Conservation (phyloP, 2,329 filamentous ascomycete species). For the Trichoderma atroviride region DNA sequence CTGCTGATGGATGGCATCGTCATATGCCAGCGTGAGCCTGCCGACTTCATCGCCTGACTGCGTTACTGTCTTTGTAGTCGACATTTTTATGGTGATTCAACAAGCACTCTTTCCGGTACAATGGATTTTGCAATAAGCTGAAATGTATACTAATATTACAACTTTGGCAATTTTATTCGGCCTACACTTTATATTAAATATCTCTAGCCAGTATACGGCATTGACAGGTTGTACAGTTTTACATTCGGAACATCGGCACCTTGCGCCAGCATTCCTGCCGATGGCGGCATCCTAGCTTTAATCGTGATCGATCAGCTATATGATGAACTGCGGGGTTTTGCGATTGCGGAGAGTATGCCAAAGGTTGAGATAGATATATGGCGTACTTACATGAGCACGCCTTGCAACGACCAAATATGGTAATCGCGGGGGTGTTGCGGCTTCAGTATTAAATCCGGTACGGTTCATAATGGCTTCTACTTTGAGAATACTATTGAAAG, state of each 20-base stretch:
- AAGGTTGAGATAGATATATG: background rate
- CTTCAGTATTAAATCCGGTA: background rate
- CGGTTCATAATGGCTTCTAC: background rate
- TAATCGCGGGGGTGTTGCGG: slow-evolving; percentile 9
- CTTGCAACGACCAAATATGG: background rate
- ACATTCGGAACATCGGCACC: background rate
- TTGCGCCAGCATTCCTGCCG: background rate
- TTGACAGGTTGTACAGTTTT: too few species aligned
- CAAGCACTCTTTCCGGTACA: too few species aligned
- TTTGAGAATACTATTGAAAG: background rate
- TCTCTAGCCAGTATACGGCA: background rate
- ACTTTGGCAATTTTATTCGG: background rate
- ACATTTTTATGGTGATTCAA: slow-evolving; percentile 7
- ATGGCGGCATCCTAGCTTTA: background rate
- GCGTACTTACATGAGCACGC: background rate
- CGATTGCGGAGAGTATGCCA: background rate
- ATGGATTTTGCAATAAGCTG: background rate
- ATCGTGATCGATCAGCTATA: slow-evolving; percentile 14
- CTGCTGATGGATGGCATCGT: slow-evolving; percentile 18
- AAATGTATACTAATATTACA: too few species aligned
- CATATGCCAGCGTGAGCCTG: slow-evolving; percentile 17
- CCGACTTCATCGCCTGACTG: background rate
- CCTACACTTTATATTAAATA: background rate
- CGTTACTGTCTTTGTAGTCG: slow-evolving; percentile 10
- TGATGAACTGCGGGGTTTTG: slow-evolving; percentile 20